These are phyloP conservation scores for Dothiorella sarmentorum DNA, from an alignment of 2,329 filamentous ascomycete genomes.

Conservation along the genomic window DNA sequence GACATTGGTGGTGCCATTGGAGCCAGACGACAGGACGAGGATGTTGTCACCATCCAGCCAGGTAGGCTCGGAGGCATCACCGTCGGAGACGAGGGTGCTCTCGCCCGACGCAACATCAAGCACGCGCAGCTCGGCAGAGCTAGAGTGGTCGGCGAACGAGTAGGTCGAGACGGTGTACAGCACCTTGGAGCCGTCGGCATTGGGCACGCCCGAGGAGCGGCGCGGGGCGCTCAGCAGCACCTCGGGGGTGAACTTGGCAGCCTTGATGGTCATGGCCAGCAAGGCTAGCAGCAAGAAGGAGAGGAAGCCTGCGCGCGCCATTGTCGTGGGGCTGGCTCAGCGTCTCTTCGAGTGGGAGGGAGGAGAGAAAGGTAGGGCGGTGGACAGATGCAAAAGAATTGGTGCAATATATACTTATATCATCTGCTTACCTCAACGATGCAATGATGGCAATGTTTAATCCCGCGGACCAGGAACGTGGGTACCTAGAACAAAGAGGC, in stretches of 20 bases:
- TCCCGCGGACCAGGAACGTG: slow-evolving; percentile 8
- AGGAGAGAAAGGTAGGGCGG: background rate
- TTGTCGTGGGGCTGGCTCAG: background rate
- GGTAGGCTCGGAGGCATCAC: slow-evolving; percentile 64
- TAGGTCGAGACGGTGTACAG: slow-evolving; percentile 72
- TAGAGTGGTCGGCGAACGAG: slow-evolving; percentile 71
- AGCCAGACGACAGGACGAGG: slow-evolving; percentile 50
- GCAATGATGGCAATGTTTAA: background rate
- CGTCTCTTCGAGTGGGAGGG: background rate
- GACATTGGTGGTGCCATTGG: slow-evolving; percentile 40
- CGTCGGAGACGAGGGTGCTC: slow-evolving; percentile 61
- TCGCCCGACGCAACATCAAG: slow-evolving; percentile 66
- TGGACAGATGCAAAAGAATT: background rate
- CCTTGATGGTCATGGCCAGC: slow-evolving; percentile 63
- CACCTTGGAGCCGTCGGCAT: slow-evolving; percentile 60
- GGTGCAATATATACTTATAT: background rate
- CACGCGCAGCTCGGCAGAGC: slow-evolving; percentile 65
- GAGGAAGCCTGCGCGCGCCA: slow-evolving; percentile 9
- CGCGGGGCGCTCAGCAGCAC: slow-evolving; percentile 73
- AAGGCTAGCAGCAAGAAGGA: slow-evolving; percentile 11
- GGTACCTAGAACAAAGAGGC: background rate
- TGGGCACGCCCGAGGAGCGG: slow-evolving; percentile 67
- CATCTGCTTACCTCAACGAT: slow-evolving; percentile 11
- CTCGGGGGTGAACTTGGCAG: slow-evolving; percentile 70
- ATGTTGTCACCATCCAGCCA: slow-evolving; percentile 70